Evolutionary conservation across 768 basidiomycete species (phyloP), one percentile per base, ranked within the genome.

Genomic region (Lactarius evosmus): DNA sequence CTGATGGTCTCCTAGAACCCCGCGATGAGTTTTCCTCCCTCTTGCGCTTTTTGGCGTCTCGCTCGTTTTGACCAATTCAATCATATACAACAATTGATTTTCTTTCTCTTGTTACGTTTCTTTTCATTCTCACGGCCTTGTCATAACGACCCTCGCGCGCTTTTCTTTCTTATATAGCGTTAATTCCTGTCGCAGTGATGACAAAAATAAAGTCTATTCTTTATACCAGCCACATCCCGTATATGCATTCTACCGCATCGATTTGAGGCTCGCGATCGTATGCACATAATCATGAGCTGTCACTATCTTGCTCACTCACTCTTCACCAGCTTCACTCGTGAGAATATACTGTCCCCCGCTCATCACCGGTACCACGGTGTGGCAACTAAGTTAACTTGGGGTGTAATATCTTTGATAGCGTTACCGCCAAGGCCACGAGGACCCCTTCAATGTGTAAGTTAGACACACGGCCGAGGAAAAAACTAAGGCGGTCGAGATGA

Each of bases 331-430:
- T 52, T 52, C 27, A 32, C 51, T 27, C 30, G 27, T 52, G 51
- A 27, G 51, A 27, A 11, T 8, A 58, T 32, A 14, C 51, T 61
- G 60, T 52, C 32, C 6, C 75, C 79, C 1, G 77, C 77, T 30
- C 74, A 82, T 69, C n/a, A 44, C n/a, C n/a, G n/a, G n/a, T n/a
- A n/a, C n/a, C 0, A n/a, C n/a, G n/a, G n/a, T 19, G 38, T 16
- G 17, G 38, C 14, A 7, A 38, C 16, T 17, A 16, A 16, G 38
- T n/a, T n/a, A n/a, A n/a, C n/a, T n/a, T n/a, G n/a, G n/a, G n/a
- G n/a, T n/a, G n/a, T n/a, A n/a, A n/a, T n/a, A n/a, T n/a, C n/a
- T n/a, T n/a, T n/a, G n/a, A n/a, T n/a, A n/a, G n/a, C n/a, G n/a
- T 38, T 38, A 38, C 38, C 38, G 38, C 16, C 38, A 38, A 38